Evolutionary conservation across 169 alveolate genomes (phyloP).

Genomic region (Cryptosporidium baileyi): DNA sequence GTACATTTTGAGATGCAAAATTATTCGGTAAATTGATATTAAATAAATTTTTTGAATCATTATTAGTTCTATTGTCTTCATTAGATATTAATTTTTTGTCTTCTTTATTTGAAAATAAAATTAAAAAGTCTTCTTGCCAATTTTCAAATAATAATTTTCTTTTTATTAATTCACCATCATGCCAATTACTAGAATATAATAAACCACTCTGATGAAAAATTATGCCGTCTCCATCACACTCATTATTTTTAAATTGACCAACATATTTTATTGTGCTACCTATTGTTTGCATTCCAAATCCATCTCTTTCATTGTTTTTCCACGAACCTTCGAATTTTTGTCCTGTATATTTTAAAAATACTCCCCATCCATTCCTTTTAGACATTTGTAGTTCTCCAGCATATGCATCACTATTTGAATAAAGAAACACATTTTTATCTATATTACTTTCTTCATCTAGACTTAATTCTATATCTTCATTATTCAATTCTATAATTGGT

Average conservation of each 20-base stretch:
- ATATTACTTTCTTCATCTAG: too few species aligned
- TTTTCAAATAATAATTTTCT: conserved; percentile 68
- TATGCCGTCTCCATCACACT: conserved; percentile 72
- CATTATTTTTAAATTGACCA: conserved; percentile 70
- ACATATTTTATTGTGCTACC: conserved; percentile 70
- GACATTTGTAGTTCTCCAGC: conserved; percentile 71
- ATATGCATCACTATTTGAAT: conserved; percentile 71
- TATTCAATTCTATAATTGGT: too few species aligned
- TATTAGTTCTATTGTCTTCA: too few species aligned
- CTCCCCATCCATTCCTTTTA: conserved; percentile 78
- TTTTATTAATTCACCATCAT: conserved; percentile 70
- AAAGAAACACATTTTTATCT: conserved; percentile 49
- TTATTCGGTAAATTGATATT: too few species aligned
- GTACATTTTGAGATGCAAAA: neutral
- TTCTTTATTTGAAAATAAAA: neutral
- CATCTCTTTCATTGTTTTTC: conserved; percentile 72
- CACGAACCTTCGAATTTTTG: conserved; percentile 76
- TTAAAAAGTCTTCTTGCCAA: conserved; percentile 41
- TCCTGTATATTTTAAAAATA: conserved; percentile 73
- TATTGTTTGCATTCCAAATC: conserved; percentile 74
- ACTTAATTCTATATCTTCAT: too few species aligned
- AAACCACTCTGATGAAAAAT: conserved; percentile 75
- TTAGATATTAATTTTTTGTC: neutral
- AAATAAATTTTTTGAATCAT: too few species aligned
- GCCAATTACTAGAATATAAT: conserved; percentile 73